Evolutionary conservation across 2,329 filamentous ascomycete genomes (phyloP).

Genomic region (Colletotrichum scovillei): DNA sequence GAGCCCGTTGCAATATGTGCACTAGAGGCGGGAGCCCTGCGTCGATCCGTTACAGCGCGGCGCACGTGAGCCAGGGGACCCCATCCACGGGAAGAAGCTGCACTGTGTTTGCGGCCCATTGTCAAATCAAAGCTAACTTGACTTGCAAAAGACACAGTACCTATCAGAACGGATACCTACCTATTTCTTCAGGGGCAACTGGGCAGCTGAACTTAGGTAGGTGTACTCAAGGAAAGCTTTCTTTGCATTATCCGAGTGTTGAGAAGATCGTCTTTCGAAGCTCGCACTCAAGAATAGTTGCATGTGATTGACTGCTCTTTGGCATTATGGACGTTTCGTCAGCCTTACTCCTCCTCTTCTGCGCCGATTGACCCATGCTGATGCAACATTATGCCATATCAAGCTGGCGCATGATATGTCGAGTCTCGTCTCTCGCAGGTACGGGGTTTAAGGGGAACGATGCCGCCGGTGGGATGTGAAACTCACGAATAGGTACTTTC

Average conservation of each 20-base stretch:
- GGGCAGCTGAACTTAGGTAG: too few species aligned
- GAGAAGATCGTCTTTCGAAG: too few species aligned
- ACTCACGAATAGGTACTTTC: too few species aligned
- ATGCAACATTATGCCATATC: not conserved
- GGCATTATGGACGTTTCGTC: too few species aligned
- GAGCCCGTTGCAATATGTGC: not conserved
- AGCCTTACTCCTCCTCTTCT: too few species aligned
- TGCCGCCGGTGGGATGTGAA: not conserved
- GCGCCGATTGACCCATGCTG: not conserved
- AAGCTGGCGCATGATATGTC: not conserved
- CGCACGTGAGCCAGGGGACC: slow-evolving; percentile 22
- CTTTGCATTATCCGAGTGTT: too few species aligned
- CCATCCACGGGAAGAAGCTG: slow-evolving; percentile 2
- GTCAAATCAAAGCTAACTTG: not conserved
- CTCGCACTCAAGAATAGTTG: too few species aligned
- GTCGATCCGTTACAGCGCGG: slow-evolving; percentile 31
- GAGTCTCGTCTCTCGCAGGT: not conserved
- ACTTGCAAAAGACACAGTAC: too few species aligned
- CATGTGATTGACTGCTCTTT: too few species aligned
- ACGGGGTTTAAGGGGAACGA: not conserved
- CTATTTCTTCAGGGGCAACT: too few species aligned
- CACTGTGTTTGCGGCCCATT: slow-evolving; percentile 17
- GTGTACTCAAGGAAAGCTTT: too few species aligned
- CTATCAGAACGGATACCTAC: too few species aligned
- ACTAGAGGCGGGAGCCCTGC: slow-evolving; percentile 24